A percentile compares a stretch with the other conserved stretches of the same genome.
Evolutionary conservation across 331 rosid genomes (phyloP).

Genomic region (Malus hybrid): DNA sequence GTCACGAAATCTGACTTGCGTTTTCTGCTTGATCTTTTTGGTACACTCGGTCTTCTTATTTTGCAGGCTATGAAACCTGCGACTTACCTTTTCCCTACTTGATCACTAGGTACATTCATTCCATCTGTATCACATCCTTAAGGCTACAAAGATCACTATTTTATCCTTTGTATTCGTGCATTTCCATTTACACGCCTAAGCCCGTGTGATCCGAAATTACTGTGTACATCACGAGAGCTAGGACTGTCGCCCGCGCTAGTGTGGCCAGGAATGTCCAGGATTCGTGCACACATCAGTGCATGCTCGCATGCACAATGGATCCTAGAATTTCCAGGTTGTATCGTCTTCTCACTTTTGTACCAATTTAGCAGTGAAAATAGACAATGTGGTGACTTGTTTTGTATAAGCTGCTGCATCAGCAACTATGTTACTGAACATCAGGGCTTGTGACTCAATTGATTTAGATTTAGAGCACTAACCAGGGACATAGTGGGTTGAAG

Average conservation of each 20-base stretch:
- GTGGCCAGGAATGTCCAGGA: too few relatives aligned
- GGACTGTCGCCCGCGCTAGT: neutral
- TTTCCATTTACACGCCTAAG: neutral
- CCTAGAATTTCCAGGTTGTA: too few relatives aligned
- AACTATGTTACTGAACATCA: neutral
- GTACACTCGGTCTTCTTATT: neutral
- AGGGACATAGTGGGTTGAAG: too few relatives aligned
- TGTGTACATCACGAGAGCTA: neutral
- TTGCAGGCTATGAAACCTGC: neutral
- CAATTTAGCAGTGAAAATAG: neutral
- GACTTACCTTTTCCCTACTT: neutral
- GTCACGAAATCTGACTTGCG: neutral
- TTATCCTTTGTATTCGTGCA: neutral
- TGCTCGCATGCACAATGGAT: too few relatives aligned
- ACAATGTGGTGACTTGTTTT: neutral
- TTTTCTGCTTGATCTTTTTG: neutral
- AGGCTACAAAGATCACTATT: neutral
- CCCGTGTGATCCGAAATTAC: neutral
- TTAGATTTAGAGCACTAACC: too few relatives aligned
- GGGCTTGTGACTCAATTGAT: too few relatives aligned
- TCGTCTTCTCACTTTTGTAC: neutral
- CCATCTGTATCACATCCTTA: neutral
- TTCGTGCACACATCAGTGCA: too few relatives aligned
- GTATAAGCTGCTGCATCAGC: neutral
- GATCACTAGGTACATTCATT: neutral